phyloP scores from a whole-genome alignment of 2,329 filamentous ascomycete genomes.

The Colletotrichum sansevieriae region DNA sequence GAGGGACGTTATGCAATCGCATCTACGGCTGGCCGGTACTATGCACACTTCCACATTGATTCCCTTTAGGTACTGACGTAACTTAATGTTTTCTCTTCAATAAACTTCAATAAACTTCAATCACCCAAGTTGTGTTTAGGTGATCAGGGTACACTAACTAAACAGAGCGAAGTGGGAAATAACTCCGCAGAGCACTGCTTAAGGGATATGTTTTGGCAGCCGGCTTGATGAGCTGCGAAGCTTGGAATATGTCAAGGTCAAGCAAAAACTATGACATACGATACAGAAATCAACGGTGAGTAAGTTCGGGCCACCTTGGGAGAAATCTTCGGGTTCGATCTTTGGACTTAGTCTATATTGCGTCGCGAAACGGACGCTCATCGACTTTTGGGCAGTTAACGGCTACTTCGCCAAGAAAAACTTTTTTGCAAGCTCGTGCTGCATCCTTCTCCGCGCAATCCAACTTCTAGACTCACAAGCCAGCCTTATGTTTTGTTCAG shows the following conservation, averaged over 20 bases:
- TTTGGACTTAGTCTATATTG: constrained; percentile 10
- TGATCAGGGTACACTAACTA: too few species aligned
- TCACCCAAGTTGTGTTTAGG: too few species aligned
- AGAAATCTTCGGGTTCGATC: constrained; percentile 2
- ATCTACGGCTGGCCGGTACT: not conserved
- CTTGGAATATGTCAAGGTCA: too few species aligned
- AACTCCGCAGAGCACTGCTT: too few species aligned
- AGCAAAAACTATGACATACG: too few species aligned
- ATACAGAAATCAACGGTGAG: not conserved
- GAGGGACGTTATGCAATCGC: not conserved
- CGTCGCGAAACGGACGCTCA: not conserved
- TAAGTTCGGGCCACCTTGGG: not conserved
- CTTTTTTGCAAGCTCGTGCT: constrained; percentile 20
- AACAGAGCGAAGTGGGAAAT: too few species aligned
- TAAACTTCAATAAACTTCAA: too few species aligned
- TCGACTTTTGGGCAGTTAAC: not conserved
- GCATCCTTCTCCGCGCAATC: constrained; percentile 25
- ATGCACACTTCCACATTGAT: not conserved
- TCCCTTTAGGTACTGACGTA: too few species aligned
- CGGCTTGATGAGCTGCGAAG: too few species aligned
- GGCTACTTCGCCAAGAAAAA: constrained; percentile 5
- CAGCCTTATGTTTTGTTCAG: constrained; percentile 35
- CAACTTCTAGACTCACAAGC: constrained; percentile 19
- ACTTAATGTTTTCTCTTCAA: too few species aligned
- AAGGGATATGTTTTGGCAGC: too few species aligned